Evolutionary conservation across 441 rosid genomes (phyloP), one percentile per base, ranked within the genome.

Genomic region (Adansonia madagascariensis): DNA sequence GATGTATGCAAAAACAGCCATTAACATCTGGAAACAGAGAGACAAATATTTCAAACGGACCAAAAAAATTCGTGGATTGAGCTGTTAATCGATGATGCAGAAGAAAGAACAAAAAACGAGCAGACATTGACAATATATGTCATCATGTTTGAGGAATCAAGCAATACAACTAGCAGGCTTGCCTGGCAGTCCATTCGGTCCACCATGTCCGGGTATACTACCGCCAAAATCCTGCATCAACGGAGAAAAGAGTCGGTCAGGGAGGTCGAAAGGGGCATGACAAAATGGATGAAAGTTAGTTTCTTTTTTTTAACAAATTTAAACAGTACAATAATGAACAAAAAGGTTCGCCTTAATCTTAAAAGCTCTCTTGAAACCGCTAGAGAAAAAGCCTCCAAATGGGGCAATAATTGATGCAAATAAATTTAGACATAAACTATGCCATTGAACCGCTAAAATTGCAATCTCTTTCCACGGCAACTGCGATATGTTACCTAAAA

Each of bases 171-270:
- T 71, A 76, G 69, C 8, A 43, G 79, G 35, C 76, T 83, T 80
- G 91, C 98, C 90, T 95, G 98, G 84, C 98, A 94, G 80, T 94
- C 98, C 98, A 93, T 94, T 89, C 95, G 85, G 83, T 94, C 98
- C 98, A 47, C 97, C 98, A 81, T 94, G 98, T 81, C 98, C 98
- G 17, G 98, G 97, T 81, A 95, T 95, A 78, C 93, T 91, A 80
- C 93, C 98, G 17, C 98, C 98, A 74, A 93, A 95, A 83, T 95
- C 98, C 98, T 95, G 90, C 44, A 14, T 50, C 47, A 44, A 0
- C 24, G 14, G 1, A 31, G 35, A 52, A 22, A 63, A 53, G 24
- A 7, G 68, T 46, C 9, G 17, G n/a, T 27, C 70, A 71, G 53
- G 62, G 46, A 52, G 27, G 15, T 53, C 1, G 2, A 27, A 71